Evolutionary conservation across 2,329 filamentous ascomycete species (phyloP), one percentile per base, ranked within the genome.

Genomic region (Alternaria consortialis): DNA sequence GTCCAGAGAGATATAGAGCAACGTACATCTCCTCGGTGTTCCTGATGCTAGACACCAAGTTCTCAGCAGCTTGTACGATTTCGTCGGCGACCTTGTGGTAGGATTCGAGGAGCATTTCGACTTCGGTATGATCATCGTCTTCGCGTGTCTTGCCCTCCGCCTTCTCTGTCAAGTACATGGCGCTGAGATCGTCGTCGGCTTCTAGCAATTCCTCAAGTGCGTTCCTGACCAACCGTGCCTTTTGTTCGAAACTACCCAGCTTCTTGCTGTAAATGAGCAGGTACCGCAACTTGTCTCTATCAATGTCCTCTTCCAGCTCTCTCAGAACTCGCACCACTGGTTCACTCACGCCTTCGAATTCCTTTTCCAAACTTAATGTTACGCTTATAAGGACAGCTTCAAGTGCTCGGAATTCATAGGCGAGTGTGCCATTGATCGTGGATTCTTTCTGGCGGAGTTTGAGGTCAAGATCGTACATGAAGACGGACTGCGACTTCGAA

Each of bases 61-160:
- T 98, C 63, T 93, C 91, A 15, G 93, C 93, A 64, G 96, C 92
- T 79, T 99, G 94, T 8, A 97, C 94, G 71, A 98, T 97, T 83
- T 99, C 95, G 76, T 99, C 95, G 68, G 93, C 94, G 42, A 99
- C 90, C 79, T 98, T 98, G 79, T 98, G 93, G 78, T 99, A 99
- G 3, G 93, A 97, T 78, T 99, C 95, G 5, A 99, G 84, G 50
- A 99, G 84, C 89, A 99, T 93, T 81, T 99, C 95, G 6, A 99
- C 91, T 80, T 99, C 95, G 27, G 94, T 95, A 74, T 98, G 94
- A 72, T 97, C 93, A 68, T 97, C 88, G 63, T 93, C 90, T 54
- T 88, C 88, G 55, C 94, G 86, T 43, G 86, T 83, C 17, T 90
- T 84, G 63, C 94, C 92, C 54, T 88, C 87, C 3, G 87, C 86